Conservation (phyloP, 768 basidiomycete species). For the Boletus vinaceobasis region DNA sequence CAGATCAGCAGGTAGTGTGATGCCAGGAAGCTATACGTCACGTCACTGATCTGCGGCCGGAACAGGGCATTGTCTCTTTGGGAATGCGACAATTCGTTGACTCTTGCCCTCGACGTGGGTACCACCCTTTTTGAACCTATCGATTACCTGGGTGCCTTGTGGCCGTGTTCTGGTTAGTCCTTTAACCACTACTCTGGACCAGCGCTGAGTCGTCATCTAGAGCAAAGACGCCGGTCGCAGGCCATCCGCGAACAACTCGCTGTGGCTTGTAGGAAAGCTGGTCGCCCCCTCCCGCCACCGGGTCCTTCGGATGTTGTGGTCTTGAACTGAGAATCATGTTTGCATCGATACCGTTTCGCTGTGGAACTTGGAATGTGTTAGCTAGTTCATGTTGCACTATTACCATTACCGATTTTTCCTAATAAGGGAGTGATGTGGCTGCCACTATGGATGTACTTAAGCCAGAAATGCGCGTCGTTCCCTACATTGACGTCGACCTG, state of each 20-base stretch:
- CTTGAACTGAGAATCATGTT: not conserved
- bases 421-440: slow-evolving; percentile 27
- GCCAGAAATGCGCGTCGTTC: slow-evolving; percentile 14
- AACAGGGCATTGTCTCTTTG: slow-evolving; percentile 55
- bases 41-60: slow-evolving; percentile 9
- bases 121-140: slow-evolving; percentile 57
- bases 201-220: slow-evolving; percentile 30
- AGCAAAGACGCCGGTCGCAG: slow-evolving; percentile 49
- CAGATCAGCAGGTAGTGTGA: slow-evolving; percentile 54
- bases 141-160: slow-evolving; percentile 58
- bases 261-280: slow-evolving; percentile 46
- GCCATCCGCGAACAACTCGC: slow-evolving; percentile 44
- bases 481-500: slow-evolving; percentile 16
- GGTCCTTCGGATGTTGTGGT: slow-evolving; percentile 7
- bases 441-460: slow-evolving; percentile 21
- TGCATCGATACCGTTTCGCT: not conserved
- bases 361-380: not conserved
- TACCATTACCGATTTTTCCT: slow-evolving; percentile 16
- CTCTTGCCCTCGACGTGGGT: slow-evolving; percentile 59
- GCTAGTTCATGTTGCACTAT: not conserved
- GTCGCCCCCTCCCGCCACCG: slow-evolving; percentile 43
- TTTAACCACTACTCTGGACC: not conserved
- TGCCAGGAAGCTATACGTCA: not conserved
- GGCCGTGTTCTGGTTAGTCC: slow-evolving; percentile 60
- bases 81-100: slow-evolving; percentile 56